Conservation (phyloP, 352 stramenopile genomes). For the Globisporangium yorkense region DNA sequence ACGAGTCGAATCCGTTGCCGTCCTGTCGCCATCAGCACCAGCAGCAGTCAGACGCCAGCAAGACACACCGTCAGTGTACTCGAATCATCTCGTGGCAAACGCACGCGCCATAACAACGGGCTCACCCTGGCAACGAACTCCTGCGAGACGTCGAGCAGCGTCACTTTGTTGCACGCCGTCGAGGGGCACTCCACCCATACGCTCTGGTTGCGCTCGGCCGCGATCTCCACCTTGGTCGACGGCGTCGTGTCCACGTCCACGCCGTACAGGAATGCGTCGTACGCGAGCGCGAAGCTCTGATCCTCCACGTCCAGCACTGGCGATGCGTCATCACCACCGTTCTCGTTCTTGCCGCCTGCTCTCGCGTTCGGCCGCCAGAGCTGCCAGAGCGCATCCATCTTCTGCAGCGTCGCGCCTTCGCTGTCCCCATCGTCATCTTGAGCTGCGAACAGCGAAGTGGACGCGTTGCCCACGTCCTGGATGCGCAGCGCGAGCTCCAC, state of each 20-base stretch:
- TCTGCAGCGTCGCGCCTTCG: slow-evolving; percentile 19
- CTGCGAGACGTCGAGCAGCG: slow-evolving; percentile 69
- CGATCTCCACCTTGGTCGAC: slow-evolving; percentile 38
- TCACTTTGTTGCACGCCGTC: slow-evolving; percentile 34
- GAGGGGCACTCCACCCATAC: slow-evolving; percentile 64
- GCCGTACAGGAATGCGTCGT: slow-evolving; percentile 63
- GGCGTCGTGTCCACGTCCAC: slow-evolving; percentile 36
- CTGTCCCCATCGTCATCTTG: not conserved
- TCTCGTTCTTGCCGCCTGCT: not conserved
- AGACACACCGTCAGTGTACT: not conserved
- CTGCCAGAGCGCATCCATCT: slow-evolving; percentile 20
- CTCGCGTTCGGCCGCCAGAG: slow-evolving; percentile 20
- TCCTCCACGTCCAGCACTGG: slow-evolving; percentile 21
- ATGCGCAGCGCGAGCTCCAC: slow-evolving; percentile 57
- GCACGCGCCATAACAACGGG: not conserved
- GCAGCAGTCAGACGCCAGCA: not conserved
- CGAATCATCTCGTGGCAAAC: not conserved
- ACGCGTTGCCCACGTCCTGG: slow-evolving; percentile 38
- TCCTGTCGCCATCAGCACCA: slow-evolving; percentile 24
- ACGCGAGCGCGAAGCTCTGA: slow-evolving; percentile 58
- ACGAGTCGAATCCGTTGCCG: slow-evolving; percentile 54
- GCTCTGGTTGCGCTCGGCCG: slow-evolving; percentile 66
- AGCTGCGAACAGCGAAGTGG: slow-evolving; percentile 8
- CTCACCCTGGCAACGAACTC: slow-evolving; percentile 49
- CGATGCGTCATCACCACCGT: not conserved